A percentile compares a stretch with the other conserved stretches of the same genome.
phyloP scores from a whole-genome alignment of 2,329 filamentous ascomycete genomes.

The Claviceps maximensis region DNA sequence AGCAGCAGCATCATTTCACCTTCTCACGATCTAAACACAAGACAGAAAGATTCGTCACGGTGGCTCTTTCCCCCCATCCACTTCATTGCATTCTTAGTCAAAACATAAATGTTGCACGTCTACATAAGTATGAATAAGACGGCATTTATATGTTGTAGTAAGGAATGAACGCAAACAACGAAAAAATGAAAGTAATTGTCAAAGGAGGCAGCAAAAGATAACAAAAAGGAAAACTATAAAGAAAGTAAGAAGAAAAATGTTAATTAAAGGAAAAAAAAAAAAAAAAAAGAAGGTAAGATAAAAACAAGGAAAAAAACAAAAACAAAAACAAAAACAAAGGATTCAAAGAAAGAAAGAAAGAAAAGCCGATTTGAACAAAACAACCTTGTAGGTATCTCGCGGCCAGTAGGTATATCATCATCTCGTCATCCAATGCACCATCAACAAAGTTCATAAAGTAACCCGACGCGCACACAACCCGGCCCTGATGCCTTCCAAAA shows the following conservation, averaged over 20 bases:
- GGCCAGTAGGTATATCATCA: background rate
- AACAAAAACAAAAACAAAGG: background rate
- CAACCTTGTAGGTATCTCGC: background rate
- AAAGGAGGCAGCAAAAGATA: no score
- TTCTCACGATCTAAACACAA: no score
- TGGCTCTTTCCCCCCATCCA: no score
- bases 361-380: background rate
- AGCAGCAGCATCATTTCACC: no score
- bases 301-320: background rate
- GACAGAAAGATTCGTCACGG: no score
- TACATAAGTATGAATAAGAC: no score
- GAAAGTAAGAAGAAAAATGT: background rate
- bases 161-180: no score
- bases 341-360: background rate
- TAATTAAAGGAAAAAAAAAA: background rate
- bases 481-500: background rate
- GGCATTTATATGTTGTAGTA: no score
- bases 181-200: no score
- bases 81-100: no score
- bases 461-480: background rate
- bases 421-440: background rate
- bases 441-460: background rate
- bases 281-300: background rate
- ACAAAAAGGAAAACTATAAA: no score
- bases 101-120: no score